Evolutionary conservation across 1,284 basidiomycete genomes (phyloP).

Genomic region (Trametes sp.): DNA sequence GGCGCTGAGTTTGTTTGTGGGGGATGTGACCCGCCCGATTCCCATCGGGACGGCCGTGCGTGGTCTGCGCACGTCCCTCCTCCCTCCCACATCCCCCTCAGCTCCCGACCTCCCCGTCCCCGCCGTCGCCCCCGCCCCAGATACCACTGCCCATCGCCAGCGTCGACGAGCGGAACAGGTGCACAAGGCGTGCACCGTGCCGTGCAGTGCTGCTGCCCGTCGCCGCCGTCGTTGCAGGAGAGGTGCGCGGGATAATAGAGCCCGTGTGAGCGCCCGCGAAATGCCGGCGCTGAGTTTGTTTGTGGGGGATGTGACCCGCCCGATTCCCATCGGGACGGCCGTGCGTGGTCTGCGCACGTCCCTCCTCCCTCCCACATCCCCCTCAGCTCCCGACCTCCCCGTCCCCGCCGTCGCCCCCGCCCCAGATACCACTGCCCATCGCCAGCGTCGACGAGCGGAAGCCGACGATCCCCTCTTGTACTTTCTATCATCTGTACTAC

Average conservation of each 20-base stretch:
- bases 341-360: conserved; percentile 39
- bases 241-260: background rate
- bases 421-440: background rate
- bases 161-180: too few species aligned
- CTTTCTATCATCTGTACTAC: conserved; percentile 14
- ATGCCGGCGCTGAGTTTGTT: conserved; percentile 40
- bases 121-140: background rate
- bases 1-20: conserved; percentile 39
- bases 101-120: background rate
- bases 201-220: too few species aligned
- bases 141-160: background rate
- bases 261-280: conserved; percentile 16
- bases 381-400: conserved; percentile 9
- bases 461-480: conserved; percentile 19
- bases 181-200: too few species aligned
- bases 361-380: conserved; percentile 28
- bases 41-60: conserved; percentile 47
- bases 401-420: conserved; percentile 3
- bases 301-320: conserved; percentile 33
- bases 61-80: conserved; percentile 34
- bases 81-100: conserved; percentile 25
- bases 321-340: conserved; percentile 47
- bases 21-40: conserved; percentile 39
- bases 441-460: too few species aligned
- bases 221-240: background rate